Conservation (phyloP, 1,139 yeast genomes). For the Nadsonia commutata region DNA sequence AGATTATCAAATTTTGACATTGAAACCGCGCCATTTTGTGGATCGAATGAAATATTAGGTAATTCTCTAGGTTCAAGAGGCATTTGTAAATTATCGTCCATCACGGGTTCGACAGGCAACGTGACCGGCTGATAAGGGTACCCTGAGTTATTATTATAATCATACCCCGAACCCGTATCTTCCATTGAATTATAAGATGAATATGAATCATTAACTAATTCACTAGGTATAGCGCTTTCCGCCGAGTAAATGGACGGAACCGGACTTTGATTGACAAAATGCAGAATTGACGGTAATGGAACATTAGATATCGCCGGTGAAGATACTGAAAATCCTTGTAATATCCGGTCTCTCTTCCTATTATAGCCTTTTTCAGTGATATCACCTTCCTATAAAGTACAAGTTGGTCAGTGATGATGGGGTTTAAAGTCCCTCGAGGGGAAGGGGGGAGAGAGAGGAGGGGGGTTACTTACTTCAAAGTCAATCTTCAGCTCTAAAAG, state of each 20-base stretch:
- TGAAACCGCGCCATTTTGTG: slow-evolving; percentile 20
- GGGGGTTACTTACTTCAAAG: slow-evolving; percentile 21
- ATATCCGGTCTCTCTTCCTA: slow-evolving; percentile 37
- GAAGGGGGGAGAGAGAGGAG: too few relatives aligned
- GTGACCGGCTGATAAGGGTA: background rate
- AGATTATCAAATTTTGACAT: slow-evolving; percentile 39
- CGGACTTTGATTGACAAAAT: background rate
- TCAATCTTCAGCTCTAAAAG: slow-evolving; percentile 35
- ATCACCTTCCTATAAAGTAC: slow-evolving; percentile 38
- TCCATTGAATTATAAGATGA: background rate
- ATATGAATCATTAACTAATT: background rate
- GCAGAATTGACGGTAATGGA: slow-evolving; percentile 2
- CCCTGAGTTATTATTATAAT: background rate
- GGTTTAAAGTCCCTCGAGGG: too few relatives aligned
- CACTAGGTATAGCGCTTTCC: background rate
- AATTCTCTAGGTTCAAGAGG: slow-evolving; percentile 30
- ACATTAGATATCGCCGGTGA: slow-evolving; percentile 1
- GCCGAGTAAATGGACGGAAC: background rate
- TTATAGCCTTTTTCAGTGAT: slow-evolving; percentile 54
- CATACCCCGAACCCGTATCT: background rate
- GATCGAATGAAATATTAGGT: slow-evolving; percentile 23
- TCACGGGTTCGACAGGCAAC: background rate
- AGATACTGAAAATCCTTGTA: slow-evolving; percentile 16
- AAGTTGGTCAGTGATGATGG: too few relatives aligned
- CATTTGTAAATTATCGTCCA: slow-evolving; percentile 19